Evolutionary conservation across 352 stramenopile species (phyloP).

Genomic region (Globisporangium splendens): DNA sequence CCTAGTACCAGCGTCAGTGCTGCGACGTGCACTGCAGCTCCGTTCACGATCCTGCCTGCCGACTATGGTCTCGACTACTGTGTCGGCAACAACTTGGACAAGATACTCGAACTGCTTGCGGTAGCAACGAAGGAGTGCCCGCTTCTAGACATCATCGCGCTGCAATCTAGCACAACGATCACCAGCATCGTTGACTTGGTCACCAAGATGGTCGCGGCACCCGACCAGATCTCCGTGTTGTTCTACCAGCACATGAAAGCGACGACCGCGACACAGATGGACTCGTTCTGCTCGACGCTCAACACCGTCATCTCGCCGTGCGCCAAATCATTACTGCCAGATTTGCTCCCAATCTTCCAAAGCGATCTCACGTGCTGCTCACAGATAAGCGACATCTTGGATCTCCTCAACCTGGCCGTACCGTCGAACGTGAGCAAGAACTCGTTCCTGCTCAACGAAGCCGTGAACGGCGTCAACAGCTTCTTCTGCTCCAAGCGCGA

Average conservation of each 20-base stretch:
- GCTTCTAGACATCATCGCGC: no score
- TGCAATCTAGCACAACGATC: constrained; percentile 24
- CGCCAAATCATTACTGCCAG: constrained; percentile 39
- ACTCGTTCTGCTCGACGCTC: constrained; percentile 50
- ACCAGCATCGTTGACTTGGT: constrained; percentile 34
- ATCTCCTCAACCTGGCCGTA: constrained; percentile 48
- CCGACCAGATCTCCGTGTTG: constrained; percentile 17
- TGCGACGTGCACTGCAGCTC: constrained; percentile 38
- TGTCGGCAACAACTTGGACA: constrained; percentile 46
- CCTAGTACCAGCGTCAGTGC: constrained; percentile 9
- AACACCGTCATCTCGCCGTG: constrained; percentile 43
- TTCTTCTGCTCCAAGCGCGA: constrained; percentile 41
- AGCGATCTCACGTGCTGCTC: constrained; percentile 46
- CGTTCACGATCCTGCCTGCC: constrained; percentile 33
- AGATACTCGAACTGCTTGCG: constrained; percentile 33
- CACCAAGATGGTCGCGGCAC: constrained; percentile 25
- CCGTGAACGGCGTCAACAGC: constrained; percentile 52
- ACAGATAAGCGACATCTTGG: constrained; percentile 37
- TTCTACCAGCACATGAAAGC: constrained; percentile 18
- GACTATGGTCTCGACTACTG: constrained; percentile 40
- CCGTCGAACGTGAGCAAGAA: constrained; percentile 38
- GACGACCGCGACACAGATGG: constrained; percentile 27
- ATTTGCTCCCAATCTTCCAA: constrained; percentile 34
- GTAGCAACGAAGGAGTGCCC: constrained; percentile 32
- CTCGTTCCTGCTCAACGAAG: constrained; percentile 31